Conservation (phyloP, 192 early-diverging fungal genomes). For the Paraglomus brasilianum region DNA sequence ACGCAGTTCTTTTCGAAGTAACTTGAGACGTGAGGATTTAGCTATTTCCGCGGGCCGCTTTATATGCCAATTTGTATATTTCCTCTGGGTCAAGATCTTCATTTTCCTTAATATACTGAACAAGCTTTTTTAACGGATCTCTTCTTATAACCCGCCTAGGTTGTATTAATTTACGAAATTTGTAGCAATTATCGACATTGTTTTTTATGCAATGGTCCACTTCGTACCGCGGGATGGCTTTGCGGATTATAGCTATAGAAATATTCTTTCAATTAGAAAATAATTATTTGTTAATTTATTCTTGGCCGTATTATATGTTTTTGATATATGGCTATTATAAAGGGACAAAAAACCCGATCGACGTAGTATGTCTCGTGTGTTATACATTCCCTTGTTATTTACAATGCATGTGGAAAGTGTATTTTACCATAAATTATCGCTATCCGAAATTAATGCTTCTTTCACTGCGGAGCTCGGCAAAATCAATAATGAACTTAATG, state of each 20-base stretch:
- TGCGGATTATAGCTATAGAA: background rate
- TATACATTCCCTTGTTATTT: no score
- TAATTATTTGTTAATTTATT: no score
- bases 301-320: no score
- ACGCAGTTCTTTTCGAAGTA: background rate
- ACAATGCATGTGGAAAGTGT: no score
- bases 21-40: slow-evolving; percentile 1
- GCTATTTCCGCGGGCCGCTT: no score
- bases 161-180: slow-evolving; percentile 13
- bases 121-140: no score
- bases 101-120: slow-evolving; percentile 6
- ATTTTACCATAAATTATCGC: no score
- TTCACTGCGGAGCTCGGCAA: background rate
- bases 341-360: no score
- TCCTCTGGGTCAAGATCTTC: background rate
- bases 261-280: no score
- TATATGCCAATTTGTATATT: background rate
- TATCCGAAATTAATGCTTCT: slow-evolving; percentile 9
- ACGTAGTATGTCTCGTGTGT: no score
- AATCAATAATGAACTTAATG: background rate
- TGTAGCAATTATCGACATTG: slow-evolving; percentile 3
- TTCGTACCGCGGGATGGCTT: background rate
- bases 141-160: background rate
- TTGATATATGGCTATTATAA: no score
- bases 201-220: no score